phyloP scores from a whole-genome alignment of 345 rosid genomes.

The Brassica rapa region DNA sequence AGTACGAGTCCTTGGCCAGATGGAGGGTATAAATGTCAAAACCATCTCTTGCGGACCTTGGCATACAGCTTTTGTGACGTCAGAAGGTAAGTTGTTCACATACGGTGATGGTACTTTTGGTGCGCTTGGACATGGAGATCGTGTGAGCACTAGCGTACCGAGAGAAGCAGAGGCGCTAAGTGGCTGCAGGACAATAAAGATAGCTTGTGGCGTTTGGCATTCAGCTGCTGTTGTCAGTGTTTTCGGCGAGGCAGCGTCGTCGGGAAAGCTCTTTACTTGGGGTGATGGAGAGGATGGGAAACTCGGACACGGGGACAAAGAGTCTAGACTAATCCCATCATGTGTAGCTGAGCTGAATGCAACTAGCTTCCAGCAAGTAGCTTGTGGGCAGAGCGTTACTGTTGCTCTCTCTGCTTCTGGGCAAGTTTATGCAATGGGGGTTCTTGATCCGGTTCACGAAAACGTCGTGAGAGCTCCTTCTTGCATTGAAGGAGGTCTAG shows the following conservation, averaged over 20 bases:
- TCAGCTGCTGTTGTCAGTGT: slow-evolving; percentile 63
- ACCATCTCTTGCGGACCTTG: slow-evolving; percentile 67
- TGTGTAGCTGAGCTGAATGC: slow-evolving; percentile 49
- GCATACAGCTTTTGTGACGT: slow-evolving; percentile 62
- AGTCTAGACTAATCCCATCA: slow-evolving; percentile 52
- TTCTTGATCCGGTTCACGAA: slow-evolving; percentile 51
- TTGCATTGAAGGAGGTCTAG: slow-evolving; percentile 49
- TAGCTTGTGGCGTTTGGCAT: slow-evolving; percentile 73
- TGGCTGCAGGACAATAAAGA: slow-evolving; percentile 48
- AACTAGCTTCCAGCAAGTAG: slow-evolving; percentile 57
- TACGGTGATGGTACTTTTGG: slow-evolving; percentile 74
- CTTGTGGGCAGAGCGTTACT: slow-evolving; percentile 65
- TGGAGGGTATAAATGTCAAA: slow-evolving; percentile 55
- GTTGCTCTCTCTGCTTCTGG: slow-evolving; percentile 54
- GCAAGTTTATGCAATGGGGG: slow-evolving; percentile 59
- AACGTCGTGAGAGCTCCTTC: slow-evolving; percentile 49
- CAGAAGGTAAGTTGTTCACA: slow-evolving; percentile 58
- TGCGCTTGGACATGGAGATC: slow-evolving; percentile 68
- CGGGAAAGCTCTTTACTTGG: slow-evolving; percentile 66
- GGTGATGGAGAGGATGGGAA: slow-evolving; percentile 65
- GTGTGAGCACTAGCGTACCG: slow-evolving; percentile 47
- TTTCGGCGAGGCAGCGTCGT: slow-evolving; percentile 33
- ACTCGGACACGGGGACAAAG: slow-evolving; percentile 65
- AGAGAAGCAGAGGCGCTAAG: slow-evolving; percentile 58
- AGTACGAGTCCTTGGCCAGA: slow-evolving; percentile 50